Conservation (phyloP, 768 basidiomycete species). For the Gautieria morchelliformis region DNA sequence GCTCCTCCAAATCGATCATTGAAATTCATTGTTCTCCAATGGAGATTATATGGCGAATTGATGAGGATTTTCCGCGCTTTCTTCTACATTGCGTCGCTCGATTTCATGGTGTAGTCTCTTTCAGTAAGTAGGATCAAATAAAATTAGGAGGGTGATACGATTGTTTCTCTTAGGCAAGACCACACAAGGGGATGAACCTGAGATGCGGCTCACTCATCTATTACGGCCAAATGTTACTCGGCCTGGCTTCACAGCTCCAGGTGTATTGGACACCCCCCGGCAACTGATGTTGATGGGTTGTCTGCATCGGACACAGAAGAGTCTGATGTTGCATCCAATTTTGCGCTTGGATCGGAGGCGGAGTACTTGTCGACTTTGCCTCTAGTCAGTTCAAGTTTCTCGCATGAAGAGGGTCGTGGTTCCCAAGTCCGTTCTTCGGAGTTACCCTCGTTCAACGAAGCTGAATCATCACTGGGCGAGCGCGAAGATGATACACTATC, state of each 20-base stretch:
- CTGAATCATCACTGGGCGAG: not conserved
- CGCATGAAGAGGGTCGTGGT: not conserved
- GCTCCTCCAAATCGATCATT: conserved; percentile 42
- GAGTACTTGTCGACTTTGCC: not conserved
- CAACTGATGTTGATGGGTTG: conserved; percentile 46
- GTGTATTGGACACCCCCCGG: conserved; percentile 60
- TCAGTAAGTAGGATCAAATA: conserved; percentile 45
- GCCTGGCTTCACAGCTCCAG: conserved; percentile 37
- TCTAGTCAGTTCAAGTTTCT: not conserved
- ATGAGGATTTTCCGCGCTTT: conserved; percentile 69
- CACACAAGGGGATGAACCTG: conserved; percentile 24
- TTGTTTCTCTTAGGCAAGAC: conserved; percentile 26
- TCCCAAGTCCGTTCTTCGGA: not conserved
- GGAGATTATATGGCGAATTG: conserved; percentile 65
- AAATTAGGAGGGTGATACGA: not conserved
- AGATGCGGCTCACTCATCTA: conserved; percentile 61
- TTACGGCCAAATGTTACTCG: conserved; percentile 67
- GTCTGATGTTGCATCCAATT: not conserved
- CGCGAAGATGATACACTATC: not conserved
- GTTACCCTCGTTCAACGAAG: not conserved
- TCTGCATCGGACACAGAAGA: conserved; percentile 1
- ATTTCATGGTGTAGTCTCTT: conserved; percentile 72
- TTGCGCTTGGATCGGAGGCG: no score
- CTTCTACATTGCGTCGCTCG: conserved; percentile 77
- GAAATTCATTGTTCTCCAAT: conserved; percentile 59